These are phyloP conservation scores for Cystobasidium slooffiae DNA, from an alignment of 1,284 basidiomycete species.

Conservation along the genomic window DNA sequence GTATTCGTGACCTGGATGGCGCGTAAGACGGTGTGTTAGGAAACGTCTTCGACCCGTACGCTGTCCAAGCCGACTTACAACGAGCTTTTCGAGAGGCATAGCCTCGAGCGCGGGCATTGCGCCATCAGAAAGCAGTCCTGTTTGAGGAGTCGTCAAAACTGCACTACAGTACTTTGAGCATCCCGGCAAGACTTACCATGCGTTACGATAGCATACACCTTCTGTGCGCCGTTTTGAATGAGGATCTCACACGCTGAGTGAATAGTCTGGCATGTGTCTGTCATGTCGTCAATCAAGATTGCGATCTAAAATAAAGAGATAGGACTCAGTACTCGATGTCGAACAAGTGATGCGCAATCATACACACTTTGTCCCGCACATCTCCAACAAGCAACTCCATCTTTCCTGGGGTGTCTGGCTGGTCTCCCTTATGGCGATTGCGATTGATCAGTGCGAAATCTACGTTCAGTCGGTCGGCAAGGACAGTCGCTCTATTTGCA, in stretches of 20 bases:
- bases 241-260: conserved; percentile 82
- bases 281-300: conserved; percentile 97
- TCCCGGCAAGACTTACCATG: conserved; percentile 68
- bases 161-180: conserved; percentile 22
- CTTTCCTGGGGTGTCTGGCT: conserved; percentile 52
- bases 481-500: conserved; percentile 75
- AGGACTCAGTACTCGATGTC: background rate
- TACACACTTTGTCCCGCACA: conserved; percentile 79
- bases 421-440: conserved; percentile 68
- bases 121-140: conserved; percentile 83
- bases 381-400: conserved; percentile 99
- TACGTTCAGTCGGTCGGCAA: conserved; percentile 92
- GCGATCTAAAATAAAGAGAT: conserved; percentile 65
- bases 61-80: conserved; percentile 65
- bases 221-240: conserved; percentile 82
- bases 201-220: conserved; percentile 85
- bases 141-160: background rate
- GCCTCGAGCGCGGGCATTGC: conserved; percentile 75
- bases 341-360: background rate
- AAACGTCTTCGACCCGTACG: background rate
- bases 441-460: conserved; percentile 98
- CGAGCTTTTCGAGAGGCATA: conserved; percentile 81
- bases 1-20: conserved; percentile 73
- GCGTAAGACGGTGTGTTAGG: background rate
- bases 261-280: conserved; percentile 91